Conservation (phyloP, 1,139 yeast genomes). For the Schizosaccharomyces versatilis region DNA sequence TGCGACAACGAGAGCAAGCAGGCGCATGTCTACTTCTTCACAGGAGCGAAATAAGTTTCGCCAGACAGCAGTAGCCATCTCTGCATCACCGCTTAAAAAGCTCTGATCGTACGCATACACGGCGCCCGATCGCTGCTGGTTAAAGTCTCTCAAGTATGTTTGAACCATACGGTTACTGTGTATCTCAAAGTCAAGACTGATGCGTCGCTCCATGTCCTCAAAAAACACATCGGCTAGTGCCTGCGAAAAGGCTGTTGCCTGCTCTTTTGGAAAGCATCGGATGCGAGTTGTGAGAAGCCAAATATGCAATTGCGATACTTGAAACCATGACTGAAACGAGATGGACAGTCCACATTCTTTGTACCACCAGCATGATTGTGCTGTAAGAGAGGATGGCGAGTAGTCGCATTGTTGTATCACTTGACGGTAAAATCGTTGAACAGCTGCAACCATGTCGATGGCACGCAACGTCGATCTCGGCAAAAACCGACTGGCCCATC, state of each 20-base stretch:
- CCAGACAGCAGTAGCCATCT: slow-evolving; percentile 59
- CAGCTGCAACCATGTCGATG: too few species aligned
- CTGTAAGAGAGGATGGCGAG: too few species aligned
- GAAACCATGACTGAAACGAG: slow-evolving; percentile 88
- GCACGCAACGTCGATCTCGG: too few species aligned
- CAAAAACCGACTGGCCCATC: too few species aligned
- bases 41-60: slow-evolving; percentile 78
- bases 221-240: slow-evolving; percentile 75
- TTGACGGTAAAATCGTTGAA: too few species aligned
- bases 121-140: slow-evolving; percentile 71
- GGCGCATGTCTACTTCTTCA: slow-evolving; percentile 58
- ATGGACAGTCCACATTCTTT: slow-evolving; percentile 34
- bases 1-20: slow-evolving; percentile 67
- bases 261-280: slow-evolving; percentile 85
- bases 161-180: slow-evolving; percentile 67
- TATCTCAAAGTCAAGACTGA: slow-evolving; percentile 65
- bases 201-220: slow-evolving; percentile 66
- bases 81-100: slow-evolving; percentile 51
- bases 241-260: slow-evolving; percentile 78
- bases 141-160: slow-evolving; percentile 70
- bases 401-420: too few species aligned
- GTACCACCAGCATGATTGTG: slow-evolving; percentile 3
- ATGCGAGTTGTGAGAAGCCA: slow-evolving; percentile 88
- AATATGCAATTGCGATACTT: slow-evolving; percentile 67
- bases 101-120: slow-evolving; percentile 89